Percentiles rank a stretch among this genome's conserved stretches.
phyloP scores from a whole-genome alignment of 495 filamentous ascomycete species.

The Ramalina intermedia region DNA sequence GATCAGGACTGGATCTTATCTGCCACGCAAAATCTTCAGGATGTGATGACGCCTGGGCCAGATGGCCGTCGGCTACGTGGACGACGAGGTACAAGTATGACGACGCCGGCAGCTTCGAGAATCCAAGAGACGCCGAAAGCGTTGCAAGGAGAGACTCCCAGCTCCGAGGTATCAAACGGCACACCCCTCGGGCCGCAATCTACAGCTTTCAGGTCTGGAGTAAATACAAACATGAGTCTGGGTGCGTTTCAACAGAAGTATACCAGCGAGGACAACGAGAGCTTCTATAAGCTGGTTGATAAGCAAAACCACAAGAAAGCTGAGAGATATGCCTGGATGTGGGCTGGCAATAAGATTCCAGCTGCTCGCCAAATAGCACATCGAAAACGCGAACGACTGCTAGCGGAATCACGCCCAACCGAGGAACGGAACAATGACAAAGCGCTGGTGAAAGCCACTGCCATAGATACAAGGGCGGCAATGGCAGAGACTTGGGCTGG shows the following conservation, averaged over 20 bases:
- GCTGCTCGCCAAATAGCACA: slow-evolving; percentile 75
- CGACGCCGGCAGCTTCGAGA: slow-evolving; percentile 15
- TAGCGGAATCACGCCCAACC: slow-evolving; percentile 28
- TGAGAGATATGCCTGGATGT: slow-evolving; percentile 77
- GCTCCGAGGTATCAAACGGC: slow-evolving; percentile 36
- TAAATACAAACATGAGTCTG: slow-evolving; percentile 70
- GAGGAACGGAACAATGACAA: slow-evolving; percentile 22
- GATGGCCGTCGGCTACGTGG: slow-evolving; percentile 28
- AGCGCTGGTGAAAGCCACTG: slow-evolving; percentile 39
- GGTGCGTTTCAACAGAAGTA: slow-evolving; percentile 80
- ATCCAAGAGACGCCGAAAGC: slow-evolving; percentile 35
- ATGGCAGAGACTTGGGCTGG: slow-evolving; percentile 64
- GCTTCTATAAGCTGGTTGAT: slow-evolving; percentile 83
- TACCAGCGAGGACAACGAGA: slow-evolving; percentile 94
- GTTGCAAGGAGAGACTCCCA: slow-evolving; percentile 53
- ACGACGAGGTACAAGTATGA: slow-evolving; percentile 22
- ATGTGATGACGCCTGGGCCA: slow-evolving; percentile 67
- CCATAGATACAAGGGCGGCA: slow-evolving; percentile 55
- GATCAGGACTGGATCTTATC: slow-evolving; percentile 77
- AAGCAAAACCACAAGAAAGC: slow-evolving; percentile 73
- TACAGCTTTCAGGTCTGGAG: slow-evolving; percentile 25
- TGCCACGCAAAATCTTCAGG: slow-evolving; percentile 54
- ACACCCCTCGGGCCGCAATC: slow-evolving; percentile 14
- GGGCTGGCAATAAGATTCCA: slow-evolving; percentile 76
- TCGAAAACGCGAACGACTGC: slow-evolving; percentile 51